Evolutionary conservation across 805 yeast genomes (phyloP).

Genomic region (Pichia eremophila): DNA sequence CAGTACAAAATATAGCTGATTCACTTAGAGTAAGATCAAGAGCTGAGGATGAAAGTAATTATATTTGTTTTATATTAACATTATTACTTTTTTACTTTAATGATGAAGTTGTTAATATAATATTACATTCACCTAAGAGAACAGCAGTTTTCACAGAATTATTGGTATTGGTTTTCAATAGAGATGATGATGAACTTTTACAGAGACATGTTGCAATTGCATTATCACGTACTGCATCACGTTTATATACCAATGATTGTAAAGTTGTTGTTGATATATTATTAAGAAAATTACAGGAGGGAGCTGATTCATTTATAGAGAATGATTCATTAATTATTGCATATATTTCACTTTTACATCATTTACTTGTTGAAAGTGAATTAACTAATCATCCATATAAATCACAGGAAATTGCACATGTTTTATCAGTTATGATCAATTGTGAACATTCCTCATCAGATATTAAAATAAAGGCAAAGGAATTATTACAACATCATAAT

Average conservation of each 20-base stretch:
- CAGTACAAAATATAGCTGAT: background rate
- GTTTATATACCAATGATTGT: background rate
- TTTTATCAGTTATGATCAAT: background rate
- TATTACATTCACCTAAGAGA: background rate
- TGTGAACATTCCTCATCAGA: background rate
- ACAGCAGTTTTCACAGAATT: background rate
- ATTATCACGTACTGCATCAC: background rate
- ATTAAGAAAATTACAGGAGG: background rate
- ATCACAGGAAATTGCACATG: background rate
- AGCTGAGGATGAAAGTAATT: background rate
- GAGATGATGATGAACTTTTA: background rate
- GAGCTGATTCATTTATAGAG: background rate
- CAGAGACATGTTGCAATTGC: background rate
- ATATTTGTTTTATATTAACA: background rate
- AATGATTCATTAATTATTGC: background rate
- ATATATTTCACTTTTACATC: background rate
- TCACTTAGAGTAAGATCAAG: background rate
- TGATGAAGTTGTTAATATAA: background rate
- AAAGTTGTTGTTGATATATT: background rate
- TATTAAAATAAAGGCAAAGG: background rate
- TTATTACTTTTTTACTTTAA: background rate
- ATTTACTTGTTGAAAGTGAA: background rate
- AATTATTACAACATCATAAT: background rate
- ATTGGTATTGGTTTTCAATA: background rate
- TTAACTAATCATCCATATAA: background rate